A percentile compares a stretch with the other conserved stretches of the same genome.
Conservation (phyloP, 192 early-diverging fungal genomes). For the Jimgerdemannia flammicorona region DNA sequence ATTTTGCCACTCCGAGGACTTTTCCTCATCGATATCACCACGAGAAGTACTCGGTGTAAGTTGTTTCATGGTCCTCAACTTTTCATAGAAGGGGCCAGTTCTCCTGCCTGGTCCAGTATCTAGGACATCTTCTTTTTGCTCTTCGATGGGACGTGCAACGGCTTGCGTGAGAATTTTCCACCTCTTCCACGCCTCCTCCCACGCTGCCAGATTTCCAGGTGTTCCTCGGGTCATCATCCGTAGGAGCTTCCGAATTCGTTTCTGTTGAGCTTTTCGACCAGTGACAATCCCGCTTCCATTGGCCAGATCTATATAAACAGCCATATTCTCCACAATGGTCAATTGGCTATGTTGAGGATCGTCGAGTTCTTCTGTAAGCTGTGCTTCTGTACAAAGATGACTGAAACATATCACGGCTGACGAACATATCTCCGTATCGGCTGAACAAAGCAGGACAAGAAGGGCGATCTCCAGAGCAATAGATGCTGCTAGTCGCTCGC, state of each 20-base stretch:
- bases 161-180: constrained; percentile 62
- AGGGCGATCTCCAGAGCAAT: constrained; percentile 74
- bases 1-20: constrained; percentile 68
- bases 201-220: constrained; percentile 72
- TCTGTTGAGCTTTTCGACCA: constrained; percentile 74
- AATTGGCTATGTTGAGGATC: constrained; percentile 39
- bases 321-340: constrained; percentile 67
- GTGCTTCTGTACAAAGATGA: constrained; percentile 65
- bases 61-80: constrained; percentile 10
- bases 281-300: constrained; percentile 41
- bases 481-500: constrained; percentile 63
- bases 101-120: constrained; percentile 11
- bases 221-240: constrained; percentile 63
- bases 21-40: constrained; percentile 38
- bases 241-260: constrained; percentile 67
- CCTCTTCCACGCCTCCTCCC: constrained; percentile 75
- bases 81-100: background rate
- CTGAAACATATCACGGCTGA: constrained; percentile 64
- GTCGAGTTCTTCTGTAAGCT: constrained; percentile 57
- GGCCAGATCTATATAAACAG: constrained; percentile 65
- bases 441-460: constrained; percentile 69
- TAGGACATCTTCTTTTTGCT: constrained; percentile 20
- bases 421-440: constrained; percentile 63
- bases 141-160: constrained; percentile 27
- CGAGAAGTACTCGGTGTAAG: background rate